phyloP scores from a whole-genome alignment of 2,329 filamentous ascomycete species.

The Cytospora schulzeri region DNA sequence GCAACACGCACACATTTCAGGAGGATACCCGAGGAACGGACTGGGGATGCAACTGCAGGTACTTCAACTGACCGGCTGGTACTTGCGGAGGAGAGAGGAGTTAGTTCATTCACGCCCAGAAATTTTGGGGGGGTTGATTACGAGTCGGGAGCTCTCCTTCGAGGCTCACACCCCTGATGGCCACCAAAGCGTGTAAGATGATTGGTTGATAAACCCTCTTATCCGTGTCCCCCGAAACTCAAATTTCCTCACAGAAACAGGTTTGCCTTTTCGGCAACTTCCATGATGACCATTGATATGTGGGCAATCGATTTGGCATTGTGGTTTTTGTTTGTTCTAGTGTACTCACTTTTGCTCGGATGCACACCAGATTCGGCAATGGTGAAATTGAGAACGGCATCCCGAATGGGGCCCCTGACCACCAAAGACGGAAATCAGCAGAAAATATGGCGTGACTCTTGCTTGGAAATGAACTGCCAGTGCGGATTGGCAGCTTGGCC shows the following conservation, averaged over 20 bases:
- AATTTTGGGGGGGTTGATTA: no score
- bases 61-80: slow-evolving; percentile 4
- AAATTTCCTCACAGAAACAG: not conserved
- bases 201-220: slow-evolving; percentile 5
- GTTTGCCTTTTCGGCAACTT: not conserved
- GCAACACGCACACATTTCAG: no score
- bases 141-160: not conserved
- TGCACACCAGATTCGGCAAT: no score
- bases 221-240: not conserved
- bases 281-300: no score
- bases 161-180: not conserved
- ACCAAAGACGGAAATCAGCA: not conserved
- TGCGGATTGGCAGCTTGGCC: not conserved
- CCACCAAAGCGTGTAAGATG: slow-evolving; percentile 14
- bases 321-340: no score
- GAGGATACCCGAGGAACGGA: not conserved
- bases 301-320: no score
- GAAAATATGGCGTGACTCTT: not conserved
- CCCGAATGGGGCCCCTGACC: not conserved
- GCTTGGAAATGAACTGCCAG: not conserved
- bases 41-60: not conserved
- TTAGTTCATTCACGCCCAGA: no score
- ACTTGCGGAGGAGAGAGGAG: no score
- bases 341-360: no score
- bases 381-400: no score